Evolutionary conservation across 768 basidiomycete genomes (phyloP).

Genomic region (Mycena rosella): DNA sequence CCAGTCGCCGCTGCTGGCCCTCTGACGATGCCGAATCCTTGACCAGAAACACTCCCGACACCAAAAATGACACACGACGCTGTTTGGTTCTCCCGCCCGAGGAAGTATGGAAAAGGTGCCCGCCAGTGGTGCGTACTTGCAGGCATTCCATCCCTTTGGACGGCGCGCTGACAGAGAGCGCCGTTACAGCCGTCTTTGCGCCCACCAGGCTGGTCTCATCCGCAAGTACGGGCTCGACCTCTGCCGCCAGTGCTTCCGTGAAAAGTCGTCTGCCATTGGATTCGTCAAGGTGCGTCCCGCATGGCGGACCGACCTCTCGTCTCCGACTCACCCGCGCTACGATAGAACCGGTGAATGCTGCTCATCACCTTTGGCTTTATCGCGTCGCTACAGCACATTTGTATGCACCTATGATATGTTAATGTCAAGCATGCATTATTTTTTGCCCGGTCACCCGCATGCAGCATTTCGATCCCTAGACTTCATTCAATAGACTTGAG

Average conservation of each 20-base stretch:
- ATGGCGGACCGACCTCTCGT: neutral
- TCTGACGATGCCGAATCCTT: neutral
- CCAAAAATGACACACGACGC: constrained; percentile 96
- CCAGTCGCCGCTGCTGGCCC: neutral
- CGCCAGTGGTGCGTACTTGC: constrained; percentile 84
- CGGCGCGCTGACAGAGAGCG: constrained; percentile 11
- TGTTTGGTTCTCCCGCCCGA: constrained; percentile 96
- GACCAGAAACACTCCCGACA: constrained; percentile 38
- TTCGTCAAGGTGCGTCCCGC: constrained; percentile 84
- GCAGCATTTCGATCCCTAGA: neutral
- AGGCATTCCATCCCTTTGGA: constrained; percentile 5
- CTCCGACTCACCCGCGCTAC: neutral
- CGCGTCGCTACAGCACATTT: constrained; percentile 31
- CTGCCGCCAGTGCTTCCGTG: constrained; percentile 98
- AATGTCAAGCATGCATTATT: constrained; percentile 31
- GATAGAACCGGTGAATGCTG: constrained; percentile 36
- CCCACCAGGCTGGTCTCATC: constrained; percentile 97
- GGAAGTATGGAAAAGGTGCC: constrained; percentile 95
- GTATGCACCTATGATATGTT: constrained; percentile 38
- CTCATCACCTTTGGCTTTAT: constrained; percentile 8
- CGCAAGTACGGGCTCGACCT: constrained; percentile 98
- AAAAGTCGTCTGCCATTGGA: constrained; percentile 93
- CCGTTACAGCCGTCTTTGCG: constrained; percentile 85
- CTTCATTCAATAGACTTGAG: neutral
- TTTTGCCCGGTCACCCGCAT: constrained; percentile 3